Evolutionary conservation across 768 basidiomycete genomes (phyloP).

Genomic region (Russula sp.): DNA sequence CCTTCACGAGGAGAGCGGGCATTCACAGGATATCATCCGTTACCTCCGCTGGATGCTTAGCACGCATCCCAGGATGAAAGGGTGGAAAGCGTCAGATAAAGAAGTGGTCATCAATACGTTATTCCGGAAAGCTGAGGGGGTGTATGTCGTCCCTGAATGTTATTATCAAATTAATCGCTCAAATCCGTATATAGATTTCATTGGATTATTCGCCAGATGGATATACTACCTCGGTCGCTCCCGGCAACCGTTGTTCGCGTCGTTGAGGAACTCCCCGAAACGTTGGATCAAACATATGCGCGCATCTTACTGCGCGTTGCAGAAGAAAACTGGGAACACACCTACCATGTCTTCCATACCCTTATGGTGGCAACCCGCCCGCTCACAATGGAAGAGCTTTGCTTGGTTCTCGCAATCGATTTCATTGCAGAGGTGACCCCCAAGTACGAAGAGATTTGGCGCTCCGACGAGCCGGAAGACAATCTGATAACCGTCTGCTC

Average conservation of each 20-base stretch:
- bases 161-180: neutral
- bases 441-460: slow-evolving; percentile 19
- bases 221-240: slow-evolving; percentile 5
- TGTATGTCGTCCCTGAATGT: slow-evolving; percentile 13
- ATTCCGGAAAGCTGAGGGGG: slow-evolving; percentile 17
- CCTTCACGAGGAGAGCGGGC: slow-evolving; percentile 19
- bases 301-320: slow-evolving; percentile 13
- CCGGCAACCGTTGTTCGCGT: slow-evolving; percentile 15
- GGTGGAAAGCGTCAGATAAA: slow-evolving; percentile 17
- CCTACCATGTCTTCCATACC: slow-evolving; percentile 13
- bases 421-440: slow-evolving; percentile 16
- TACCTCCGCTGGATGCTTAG: slow-evolving; percentile 18
- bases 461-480: slow-evolving; percentile 12
- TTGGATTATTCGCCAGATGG: slow-evolving; percentile 12
- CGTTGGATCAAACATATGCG: slow-evolving; percentile 12
- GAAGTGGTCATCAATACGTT: slow-evolving; percentile 11
- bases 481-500: slow-evolving; percentile 7
- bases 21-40: slow-evolving; percentile 17
- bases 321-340: slow-evolving; percentile 23
- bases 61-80: slow-evolving; percentile 17
- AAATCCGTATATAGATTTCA: slow-evolving; percentile 5
- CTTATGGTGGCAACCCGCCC: slow-evolving; percentile 17
- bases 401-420: slow-evolving; percentile 19
- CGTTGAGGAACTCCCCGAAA: slow-evolving; percentile 1
- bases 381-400: slow-evolving; percentile 19